These are phyloP conservation scores for Auricularia cornea DNA, from an alignment of 768 basidiomycete genomes.

Conservation along the genomic window DNA sequence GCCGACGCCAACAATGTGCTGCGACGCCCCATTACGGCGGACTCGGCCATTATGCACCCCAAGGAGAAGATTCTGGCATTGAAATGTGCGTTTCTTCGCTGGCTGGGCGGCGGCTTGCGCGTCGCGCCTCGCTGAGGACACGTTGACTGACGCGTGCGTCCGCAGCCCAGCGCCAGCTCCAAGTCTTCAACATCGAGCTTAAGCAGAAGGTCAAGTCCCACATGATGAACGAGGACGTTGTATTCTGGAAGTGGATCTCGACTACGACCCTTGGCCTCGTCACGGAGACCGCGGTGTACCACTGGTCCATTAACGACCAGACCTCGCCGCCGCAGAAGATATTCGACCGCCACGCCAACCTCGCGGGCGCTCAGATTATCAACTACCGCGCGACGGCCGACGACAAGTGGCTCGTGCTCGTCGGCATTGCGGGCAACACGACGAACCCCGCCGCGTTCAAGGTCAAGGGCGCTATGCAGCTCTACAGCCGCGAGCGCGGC, in stretches of 20 bases:
- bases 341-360: conserved; percentile 93
- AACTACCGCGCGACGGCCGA: conserved; percentile 91
- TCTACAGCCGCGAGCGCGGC: conserved; percentile 86
- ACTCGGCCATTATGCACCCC: conserved; percentile 98
- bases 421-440: conserved; percentile 89
- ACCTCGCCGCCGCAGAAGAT: conserved; percentile 82
- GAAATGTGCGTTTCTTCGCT: conserved; percentile 52
- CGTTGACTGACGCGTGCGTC: not conserved
- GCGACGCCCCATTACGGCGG: conserved; percentile 92
- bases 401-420: conserved; percentile 94
- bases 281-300: conserved; percentile 86
- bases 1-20: conserved; percentile 95
- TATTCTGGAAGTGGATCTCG: conserved; percentile 99
- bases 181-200: conserved; percentile 96
- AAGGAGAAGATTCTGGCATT: conserved; percentile 93
- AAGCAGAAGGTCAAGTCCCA: conserved; percentile 98
- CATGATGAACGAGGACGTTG: conserved; percentile 84
- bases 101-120: not conserved
- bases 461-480: conserved; percentile 96
- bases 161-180: conserved; percentile 84
- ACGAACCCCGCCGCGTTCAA: conserved; percentile 95
- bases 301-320: conserved; percentile 75
- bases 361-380: conserved; percentile 93
- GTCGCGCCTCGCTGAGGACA: conserved; percentile 1
- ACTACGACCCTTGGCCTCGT: conserved; percentile 90